Conservation (phyloP, 805 yeast genomes). For the Yarrowia sp. region DNA sequence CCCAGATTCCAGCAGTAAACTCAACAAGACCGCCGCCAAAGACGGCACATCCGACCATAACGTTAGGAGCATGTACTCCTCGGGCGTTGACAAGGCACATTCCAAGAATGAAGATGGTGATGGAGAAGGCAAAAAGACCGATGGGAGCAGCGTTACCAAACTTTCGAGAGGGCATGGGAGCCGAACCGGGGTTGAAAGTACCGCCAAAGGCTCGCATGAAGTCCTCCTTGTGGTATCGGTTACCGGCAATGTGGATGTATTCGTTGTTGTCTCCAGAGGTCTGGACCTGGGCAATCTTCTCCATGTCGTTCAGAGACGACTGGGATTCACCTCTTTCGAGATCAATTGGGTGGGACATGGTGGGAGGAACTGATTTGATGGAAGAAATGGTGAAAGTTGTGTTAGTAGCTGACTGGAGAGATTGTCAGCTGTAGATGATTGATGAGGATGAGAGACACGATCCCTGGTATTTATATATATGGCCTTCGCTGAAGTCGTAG, state of each 20-base stretch:
- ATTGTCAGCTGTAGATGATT: background rate
- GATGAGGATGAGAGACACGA: background rate
- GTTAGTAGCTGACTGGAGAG: background rate
- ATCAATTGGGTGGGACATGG: constrained; percentile 6
- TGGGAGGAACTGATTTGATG: background rate
- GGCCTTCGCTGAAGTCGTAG: background rate
- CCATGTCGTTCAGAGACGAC: constrained; percentile 13
- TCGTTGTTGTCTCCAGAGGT: constrained; percentile 53
- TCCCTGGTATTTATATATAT: background rate
- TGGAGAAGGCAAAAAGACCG: constrained; percentile 57
- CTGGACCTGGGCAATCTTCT: constrained; percentile 33
- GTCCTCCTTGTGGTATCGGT: constrained; percentile 58
- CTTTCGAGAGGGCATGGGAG: constrained; percentile 44
- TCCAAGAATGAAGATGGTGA: constrained; percentile 58
- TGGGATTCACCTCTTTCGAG: constrained; percentile 18
- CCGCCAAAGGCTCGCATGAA: constrained; percentile 54
- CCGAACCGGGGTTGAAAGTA: constrained; percentile 22
- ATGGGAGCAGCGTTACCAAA: constrained; percentile 65
- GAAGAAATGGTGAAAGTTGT: background rate
- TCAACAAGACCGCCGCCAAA: constrained; percentile 63
- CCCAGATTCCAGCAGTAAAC: constrained; percentile 63
- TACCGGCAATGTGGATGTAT: constrained; percentile 63
- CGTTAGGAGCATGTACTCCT: constrained; percentile 52
- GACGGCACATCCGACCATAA: constrained; percentile 58
- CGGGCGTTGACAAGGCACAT: constrained; percentile 53